Percentiles rank a stretch among this genome's conserved stretches.
Evolutionary conservation across 2,329 filamentous ascomycete genomes (phyloP).

Genomic region (Escovopsis sp.): DNA sequence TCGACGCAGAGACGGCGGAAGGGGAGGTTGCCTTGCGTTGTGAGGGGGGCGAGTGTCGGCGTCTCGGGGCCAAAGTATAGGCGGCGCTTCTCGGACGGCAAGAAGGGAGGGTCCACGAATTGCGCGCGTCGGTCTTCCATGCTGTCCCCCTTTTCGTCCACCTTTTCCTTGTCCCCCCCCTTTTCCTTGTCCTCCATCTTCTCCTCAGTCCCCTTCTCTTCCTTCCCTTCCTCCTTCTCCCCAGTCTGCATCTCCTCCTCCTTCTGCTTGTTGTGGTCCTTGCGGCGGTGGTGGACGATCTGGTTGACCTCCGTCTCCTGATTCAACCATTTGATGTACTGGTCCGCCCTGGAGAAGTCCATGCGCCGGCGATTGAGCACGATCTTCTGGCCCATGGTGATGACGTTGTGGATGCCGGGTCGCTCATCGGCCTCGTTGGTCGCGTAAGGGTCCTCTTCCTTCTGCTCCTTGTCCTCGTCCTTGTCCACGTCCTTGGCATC

Average conservation of each 20-base stretch:
- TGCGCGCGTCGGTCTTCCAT: slow-evolving; percentile 59
- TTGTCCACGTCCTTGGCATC: slow-evolving; percentile 1
- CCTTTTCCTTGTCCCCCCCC: no score
- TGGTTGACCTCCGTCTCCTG: slow-evolving; percentile 33
- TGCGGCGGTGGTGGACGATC: slow-evolving; percentile 24
- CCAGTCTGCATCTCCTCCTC: no score
- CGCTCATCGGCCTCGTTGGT: slow-evolving; percentile 24
- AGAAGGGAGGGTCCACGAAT: slow-evolving; percentile 74
- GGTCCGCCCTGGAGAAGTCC: slow-evolving; percentile 56
- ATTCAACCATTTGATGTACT: slow-evolving; percentile 65
- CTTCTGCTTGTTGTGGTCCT: slow-evolving; percentile 28
- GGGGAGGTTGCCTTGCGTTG: slow-evolving; percentile 90
- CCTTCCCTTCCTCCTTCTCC: no score
- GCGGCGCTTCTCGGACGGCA: slow-evolving; percentile 81
- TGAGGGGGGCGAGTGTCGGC: slow-evolving; percentile 82
- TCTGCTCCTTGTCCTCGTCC: slow-evolving; percentile 18
- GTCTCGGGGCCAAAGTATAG: slow-evolving; percentile 93
- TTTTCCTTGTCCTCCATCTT: no score
- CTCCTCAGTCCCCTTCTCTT: no score
- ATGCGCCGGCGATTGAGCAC: slow-evolving; percentile 58
- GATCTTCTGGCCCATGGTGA: slow-evolving; percentile 55
- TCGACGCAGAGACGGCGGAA: slow-evolving; percentile 83
- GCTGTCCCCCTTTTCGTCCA: no score
- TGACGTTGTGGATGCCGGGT: slow-evolving; percentile 60
- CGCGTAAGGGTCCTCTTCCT: slow-evolving; percentile 7